Percentiles rank a stretch among this genome's conserved stretches.
Conservation (phyloP, 2,329 filamentous ascomycete species). For the Sporothrix pallida region DNA sequence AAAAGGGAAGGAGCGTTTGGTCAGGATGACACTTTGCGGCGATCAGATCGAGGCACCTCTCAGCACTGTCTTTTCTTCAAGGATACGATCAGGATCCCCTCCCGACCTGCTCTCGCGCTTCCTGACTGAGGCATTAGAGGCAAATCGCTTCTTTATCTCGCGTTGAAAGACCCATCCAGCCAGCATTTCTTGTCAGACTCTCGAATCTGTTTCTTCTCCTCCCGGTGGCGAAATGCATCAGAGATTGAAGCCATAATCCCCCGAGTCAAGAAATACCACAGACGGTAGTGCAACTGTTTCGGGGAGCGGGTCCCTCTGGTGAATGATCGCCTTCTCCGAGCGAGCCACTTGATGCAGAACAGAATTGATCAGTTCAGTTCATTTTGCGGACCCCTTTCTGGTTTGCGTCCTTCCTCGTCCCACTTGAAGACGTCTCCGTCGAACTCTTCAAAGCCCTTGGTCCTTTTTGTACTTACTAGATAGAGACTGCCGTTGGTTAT, state of each 20-base stretch:
- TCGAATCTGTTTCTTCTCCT: background rate
- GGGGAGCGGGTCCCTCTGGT: conserved; percentile 10
- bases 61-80: background rate
- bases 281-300: conserved; percentile 11
- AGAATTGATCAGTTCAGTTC: conserved; percentile 1
- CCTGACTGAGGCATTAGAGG: background rate
- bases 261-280: conserved; percentile 12
- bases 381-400: background rate
- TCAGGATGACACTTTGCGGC: background rate
- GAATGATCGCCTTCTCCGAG: conserved; percentile 20
- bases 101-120: background rate
- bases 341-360: background rate
- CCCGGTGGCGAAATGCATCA: conserved; percentile 2
- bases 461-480: background rate
- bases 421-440: too few species aligned
- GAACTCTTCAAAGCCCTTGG: background rate
- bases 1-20: conserved; percentile 1
- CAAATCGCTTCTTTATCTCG: background rate
- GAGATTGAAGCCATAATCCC: background rate
- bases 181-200: background rate
- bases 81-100: background rate
- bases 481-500: background rate
- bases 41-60: conserved; percentile 12
- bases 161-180: background rate
- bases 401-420: background rate